Evolutionary conservation across 2,329 filamentous ascomycete species (phyloP).

Genomic region (Talaromyces sp.): DNA sequence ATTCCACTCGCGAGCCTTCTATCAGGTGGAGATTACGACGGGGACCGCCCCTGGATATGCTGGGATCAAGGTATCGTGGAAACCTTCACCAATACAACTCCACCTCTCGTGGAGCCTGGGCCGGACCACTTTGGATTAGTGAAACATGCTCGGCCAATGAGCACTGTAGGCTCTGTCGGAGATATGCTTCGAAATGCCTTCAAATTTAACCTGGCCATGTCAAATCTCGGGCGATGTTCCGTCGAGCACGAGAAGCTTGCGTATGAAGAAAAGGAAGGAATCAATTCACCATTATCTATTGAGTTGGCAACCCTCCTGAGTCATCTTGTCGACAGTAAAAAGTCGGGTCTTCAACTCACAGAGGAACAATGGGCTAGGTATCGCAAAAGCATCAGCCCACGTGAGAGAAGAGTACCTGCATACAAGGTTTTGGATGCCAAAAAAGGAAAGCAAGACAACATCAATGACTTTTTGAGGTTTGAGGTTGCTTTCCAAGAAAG

Average conservation of each 20-base stretch:
- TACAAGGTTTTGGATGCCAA: slow-evolving; percentile 32
- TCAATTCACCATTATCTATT: slow-evolving; percentile 33
- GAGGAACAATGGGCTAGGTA: slow-evolving; percentile 39
- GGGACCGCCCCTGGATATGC: slow-evolving; percentile 59
- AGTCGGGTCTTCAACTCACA: slow-evolving; percentile 43
- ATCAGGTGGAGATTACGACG: slow-evolving; percentile 64
- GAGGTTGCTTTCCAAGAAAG: slow-evolving; percentile 34
- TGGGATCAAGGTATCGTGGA: slow-evolving; percentile 55
- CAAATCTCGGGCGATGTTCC: slow-evolving; percentile 53
- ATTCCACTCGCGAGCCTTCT: slow-evolving; percentile 57
- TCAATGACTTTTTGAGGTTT: slow-evolving; percentile 47
- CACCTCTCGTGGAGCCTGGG: slow-evolving; percentile 36
- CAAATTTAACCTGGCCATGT: slow-evolving; percentile 46
- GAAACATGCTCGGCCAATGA: slow-evolving; percentile 42
- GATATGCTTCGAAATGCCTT: slow-evolving; percentile 46
- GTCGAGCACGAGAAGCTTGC: slow-evolving; percentile 49
- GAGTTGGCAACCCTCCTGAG: slow-evolving; percentile 43
- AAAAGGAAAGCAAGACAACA: slow-evolving; percentile 31
- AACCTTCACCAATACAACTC: slow-evolving; percentile 52
- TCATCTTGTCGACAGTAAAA: slow-evolving; percentile 46
- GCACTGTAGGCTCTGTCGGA: slow-evolving; percentile 36
- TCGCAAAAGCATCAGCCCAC: slow-evolving; percentile 32
- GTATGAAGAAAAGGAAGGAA: slow-evolving; percentile 52
- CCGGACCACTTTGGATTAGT: slow-evolving; percentile 48
- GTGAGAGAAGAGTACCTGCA: slow-evolving; percentile 31